These are phyloP conservation scores for Esteya vermicola DNA, from an alignment of 2,329 filamentous ascomycete genomes.

Conservation along the genomic window DNA sequence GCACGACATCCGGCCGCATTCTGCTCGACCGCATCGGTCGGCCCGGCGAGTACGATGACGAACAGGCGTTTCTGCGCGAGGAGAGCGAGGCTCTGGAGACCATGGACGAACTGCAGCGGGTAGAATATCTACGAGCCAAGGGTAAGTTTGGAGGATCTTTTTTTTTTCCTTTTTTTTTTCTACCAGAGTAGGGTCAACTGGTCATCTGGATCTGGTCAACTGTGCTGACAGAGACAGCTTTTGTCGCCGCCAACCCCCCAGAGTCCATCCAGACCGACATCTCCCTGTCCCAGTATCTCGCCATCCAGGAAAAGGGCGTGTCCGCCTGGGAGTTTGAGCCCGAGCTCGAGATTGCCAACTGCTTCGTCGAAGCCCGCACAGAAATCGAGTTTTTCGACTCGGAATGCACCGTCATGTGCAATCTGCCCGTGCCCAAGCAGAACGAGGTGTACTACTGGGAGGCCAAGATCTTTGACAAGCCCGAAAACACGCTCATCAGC, in stretches of 20 bases:
- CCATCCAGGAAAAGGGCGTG: slow-evolving; percentile 98
- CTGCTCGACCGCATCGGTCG: slow-evolving; percentile 84
- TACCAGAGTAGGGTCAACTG: no score
- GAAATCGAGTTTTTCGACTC: slow-evolving; percentile 99
- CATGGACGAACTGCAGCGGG: slow-evolving; percentile 86
- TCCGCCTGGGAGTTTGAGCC: slow-evolving; percentile 99
- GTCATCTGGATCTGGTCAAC: not conserved
- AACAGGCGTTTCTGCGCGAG: slow-evolving; percentile 84
- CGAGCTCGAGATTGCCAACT: slow-evolving; percentile 97
- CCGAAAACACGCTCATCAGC: slow-evolving; percentile 71
- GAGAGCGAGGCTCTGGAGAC: slow-evolving; percentile 88
- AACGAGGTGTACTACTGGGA: slow-evolving; percentile 99
- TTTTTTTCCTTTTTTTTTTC: not conserved
- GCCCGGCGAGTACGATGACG: slow-evolving; percentile 94
- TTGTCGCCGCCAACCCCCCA: slow-evolving; percentile 83
- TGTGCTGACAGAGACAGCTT: slow-evolving; percentile 42
- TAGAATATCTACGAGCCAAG: slow-evolving; percentile 89
- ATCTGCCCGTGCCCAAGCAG: slow-evolving; percentile 91
- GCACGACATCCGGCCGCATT: slow-evolving; percentile 77
- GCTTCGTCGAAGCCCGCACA: slow-evolving; percentile 89
- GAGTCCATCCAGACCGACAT: slow-evolving; percentile 95
- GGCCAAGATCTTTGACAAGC: slow-evolving; percentile 95
- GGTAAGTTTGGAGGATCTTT: slow-evolving; percentile 37
- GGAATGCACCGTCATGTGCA: slow-evolving; percentile 93
- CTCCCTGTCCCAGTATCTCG: slow-evolving; percentile 90